Conservation (phyloP, 768 basidiomycete species). For the Auricularia sp. region DNA sequence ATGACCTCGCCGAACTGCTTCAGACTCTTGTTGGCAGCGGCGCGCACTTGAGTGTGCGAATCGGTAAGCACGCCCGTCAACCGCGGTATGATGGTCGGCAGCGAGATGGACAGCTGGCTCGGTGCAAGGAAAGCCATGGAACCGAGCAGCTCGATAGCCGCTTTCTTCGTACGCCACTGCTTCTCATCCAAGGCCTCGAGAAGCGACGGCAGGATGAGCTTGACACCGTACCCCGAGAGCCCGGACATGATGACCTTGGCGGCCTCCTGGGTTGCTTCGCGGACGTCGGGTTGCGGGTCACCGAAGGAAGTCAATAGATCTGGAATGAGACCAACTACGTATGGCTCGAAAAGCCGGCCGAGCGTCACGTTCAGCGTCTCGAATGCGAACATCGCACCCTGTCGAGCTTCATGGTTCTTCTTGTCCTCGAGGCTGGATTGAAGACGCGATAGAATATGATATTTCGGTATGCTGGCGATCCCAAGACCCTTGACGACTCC, state of each 20-base stretch:
- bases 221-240: slow-evolving; percentile 90
- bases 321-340: slow-evolving; percentile 75
- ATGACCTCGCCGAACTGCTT: slow-evolving; percentile 99
- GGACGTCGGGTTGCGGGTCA: slow-evolving; percentile 75
- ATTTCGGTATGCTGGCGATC: slow-evolving; percentile 74
- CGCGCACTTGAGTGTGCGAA: slow-evolving; percentile 91
- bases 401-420: slow-evolving; percentile 73
- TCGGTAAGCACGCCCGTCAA: slow-evolving; percentile 91
- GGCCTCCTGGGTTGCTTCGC: slow-evolving; percentile 88
- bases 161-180: slow-evolving; percentile 96
- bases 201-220: slow-evolving; percentile 83
- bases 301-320: slow-evolving; percentile 78
- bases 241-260: slow-evolving; percentile 91
- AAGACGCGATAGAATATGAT: slow-evolving; percentile 63
- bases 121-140: slow-evolving; percentile 99
- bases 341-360: slow-evolving; percentile 88
- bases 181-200: slow-evolving; percentile 91
- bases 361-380: slow-evolving; percentile 83
- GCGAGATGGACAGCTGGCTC: slow-evolving; percentile 82
- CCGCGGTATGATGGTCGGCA: slow-evolving; percentile 95
- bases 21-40: slow-evolving; percentile 87
- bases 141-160: slow-evolving; percentile 91
- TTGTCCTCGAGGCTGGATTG: slow-evolving; percentile 78
- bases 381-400: slow-evolving; percentile 91
- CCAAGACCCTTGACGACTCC: slow-evolving; percentile 90